A percentile compares a stretch with the other conserved stretches of the same genome.
phyloP scores from a whole-genome alignment of 2,329 filamentous ascomycete species.

The Fusarium continuum region DNA sequence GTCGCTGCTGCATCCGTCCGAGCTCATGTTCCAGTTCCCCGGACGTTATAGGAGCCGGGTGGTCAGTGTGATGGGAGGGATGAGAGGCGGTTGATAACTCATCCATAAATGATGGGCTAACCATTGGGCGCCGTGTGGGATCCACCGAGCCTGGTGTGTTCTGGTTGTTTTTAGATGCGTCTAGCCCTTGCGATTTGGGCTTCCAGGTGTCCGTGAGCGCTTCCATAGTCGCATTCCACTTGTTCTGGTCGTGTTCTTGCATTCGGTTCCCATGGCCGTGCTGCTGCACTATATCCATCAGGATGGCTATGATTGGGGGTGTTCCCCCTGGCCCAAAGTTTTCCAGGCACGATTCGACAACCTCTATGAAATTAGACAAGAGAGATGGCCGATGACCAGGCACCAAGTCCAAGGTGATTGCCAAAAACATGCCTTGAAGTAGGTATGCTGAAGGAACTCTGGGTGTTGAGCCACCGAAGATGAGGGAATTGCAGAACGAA shows the following conservation, averaged over 20 bases:
- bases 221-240: constrained; percentile 45
- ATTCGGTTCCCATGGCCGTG: constrained; percentile 45
- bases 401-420: constrained; percentile 48
- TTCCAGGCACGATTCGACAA: constrained; percentile 47
- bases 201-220: constrained; percentile 44
- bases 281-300: constrained; percentile 50
- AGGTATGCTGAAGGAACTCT: constrained; percentile 49
- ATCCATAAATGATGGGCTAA: constrained; percentile 39
- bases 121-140: constrained; percentile 20
- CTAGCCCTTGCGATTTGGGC: constrained; percentile 16
- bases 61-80: constrained; percentile 36
- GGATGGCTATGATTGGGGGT: constrained; percentile 47
- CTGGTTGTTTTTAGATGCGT: constrained; percentile 35
- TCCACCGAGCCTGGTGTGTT: constrained; percentile 31
- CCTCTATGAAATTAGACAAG: constrained; percentile 50
- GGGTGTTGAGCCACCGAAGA: constrained; percentile 49
- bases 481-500: constrained; percentile 52
- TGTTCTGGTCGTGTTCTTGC: constrained; percentile 47
- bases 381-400: constrained; percentile 48
- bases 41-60: constrained; percentile 35
- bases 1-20: constrained; percentile 35
- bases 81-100: constrained; percentile 44
- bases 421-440: constrained; percentile 51
- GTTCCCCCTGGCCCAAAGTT: constrained; percentile 48
- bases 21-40: constrained; percentile 39